Base-by-base conservation (phyloP, 495 filamentous ascomycete species). In the Astrocystis sublimbata region DNA sequence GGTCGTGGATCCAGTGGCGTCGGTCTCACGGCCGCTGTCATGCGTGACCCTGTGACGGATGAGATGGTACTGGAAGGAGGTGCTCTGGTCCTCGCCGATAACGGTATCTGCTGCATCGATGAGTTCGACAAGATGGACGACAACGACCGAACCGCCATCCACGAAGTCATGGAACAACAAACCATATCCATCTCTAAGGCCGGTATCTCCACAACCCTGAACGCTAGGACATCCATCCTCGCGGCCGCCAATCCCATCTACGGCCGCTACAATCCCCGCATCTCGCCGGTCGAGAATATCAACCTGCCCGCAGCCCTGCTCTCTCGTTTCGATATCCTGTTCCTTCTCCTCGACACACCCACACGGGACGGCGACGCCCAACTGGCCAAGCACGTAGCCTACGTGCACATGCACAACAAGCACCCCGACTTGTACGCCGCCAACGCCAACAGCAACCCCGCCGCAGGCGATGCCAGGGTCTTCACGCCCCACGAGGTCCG, bases 41-140 rank as follows among this genome's bases (percentile, higher is more conserved):
- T 98, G 94, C 88, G 94, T 57, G 94, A 98, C 71, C 94, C 94
- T 2, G 92, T 98, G 33, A 98, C 94, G 0, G 94, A 98, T 71
- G 94, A 98, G 73, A 98, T 98, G 96, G 89, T 98, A 12, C 83
- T 98, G 41, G 94, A 98, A 78, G 96, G 96, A 38, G 94, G 94
- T 75, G 94, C 94, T 13, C 82, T 98, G 23, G 94, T 98, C 33
- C 81, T 98, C 2, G 96, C 94, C 28, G 94, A 98, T 72, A 98
- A 98, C 69, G 94, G 94, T 66, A 96, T 96, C 76, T 98, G 94
- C 86, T 98, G 94, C 73, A 98, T 98, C 76, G 94, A 98, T 79
- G 94, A 98, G 74, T 98, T 98, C 71, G 94, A 98, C 81, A 98
- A 98, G 78, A 98, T 98, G 94, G 96, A 98, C 71, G 94, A 98